A percentile compares a stretch with the other conserved stretches of the same genome.
Evolutionary conservation across 257 asterid genomes (phyloP).

Genomic region (Petrea volubilis): DNA sequence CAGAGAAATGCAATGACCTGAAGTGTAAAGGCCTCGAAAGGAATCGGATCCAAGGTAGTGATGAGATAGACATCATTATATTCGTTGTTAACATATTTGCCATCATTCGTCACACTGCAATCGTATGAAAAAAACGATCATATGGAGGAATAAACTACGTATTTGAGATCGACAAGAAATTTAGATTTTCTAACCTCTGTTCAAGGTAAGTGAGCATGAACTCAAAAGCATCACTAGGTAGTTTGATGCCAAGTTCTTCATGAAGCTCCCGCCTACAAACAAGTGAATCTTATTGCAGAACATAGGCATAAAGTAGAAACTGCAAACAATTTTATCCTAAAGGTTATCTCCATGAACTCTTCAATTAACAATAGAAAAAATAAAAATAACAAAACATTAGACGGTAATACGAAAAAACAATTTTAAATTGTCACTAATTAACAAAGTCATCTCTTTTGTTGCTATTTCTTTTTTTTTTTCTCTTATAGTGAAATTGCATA

Average conservation of each 20-base stretch:
- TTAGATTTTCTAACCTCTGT: constrained; percentile 59
- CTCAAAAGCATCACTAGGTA: constrained; percentile 93
- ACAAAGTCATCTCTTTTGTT: too few species aligned
- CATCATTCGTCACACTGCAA: constrained; percentile 76
- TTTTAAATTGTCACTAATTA: background rate
- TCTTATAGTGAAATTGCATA: constrained; percentile 3
- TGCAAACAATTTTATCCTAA: too few species aligned
- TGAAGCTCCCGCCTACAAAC: constrained; percentile 85
- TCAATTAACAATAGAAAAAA: too few species aligned
- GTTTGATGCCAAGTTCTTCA: constrained; percentile 88
- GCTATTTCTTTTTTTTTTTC: too few species aligned
- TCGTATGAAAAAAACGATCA: too few species aligned
- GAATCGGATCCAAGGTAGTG: constrained; percentile 83
- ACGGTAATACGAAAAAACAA: too few species aligned
- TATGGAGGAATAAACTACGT: too few species aligned
- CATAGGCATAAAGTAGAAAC: too few species aligned
- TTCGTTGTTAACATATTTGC: constrained; percentile 83
- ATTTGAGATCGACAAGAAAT: constrained; percentile 10
- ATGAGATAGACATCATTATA: constrained; percentile 90
- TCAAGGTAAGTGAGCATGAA: constrained; percentile 70
- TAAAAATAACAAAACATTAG: too few species aligned
- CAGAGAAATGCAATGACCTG: constrained; percentile 54
- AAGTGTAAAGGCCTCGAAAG: constrained; percentile 92
- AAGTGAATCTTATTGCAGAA: constrained; percentile 8
- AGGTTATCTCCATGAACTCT: too few species aligned